These are phyloP conservation scores for Arthrobotrys sphaeroides DNA, from an alignment of 2,329 filamentous ascomycete genomes.

Conservation along the genomic window DNA sequence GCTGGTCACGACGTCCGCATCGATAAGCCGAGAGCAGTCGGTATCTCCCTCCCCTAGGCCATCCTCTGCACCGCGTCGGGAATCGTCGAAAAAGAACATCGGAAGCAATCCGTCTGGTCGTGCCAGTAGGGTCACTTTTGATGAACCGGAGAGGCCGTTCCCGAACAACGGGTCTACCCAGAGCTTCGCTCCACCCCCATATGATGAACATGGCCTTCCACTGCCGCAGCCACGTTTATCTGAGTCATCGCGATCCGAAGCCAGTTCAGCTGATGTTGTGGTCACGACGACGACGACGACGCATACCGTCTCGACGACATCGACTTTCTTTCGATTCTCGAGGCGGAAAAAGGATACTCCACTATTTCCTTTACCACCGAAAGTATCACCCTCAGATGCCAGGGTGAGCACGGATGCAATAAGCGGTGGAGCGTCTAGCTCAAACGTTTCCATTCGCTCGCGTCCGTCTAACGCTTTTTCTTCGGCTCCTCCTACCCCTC, in stretches of 20 bases:
- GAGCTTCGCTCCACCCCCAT: slow-evolving; percentile 66
- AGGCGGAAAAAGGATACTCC: slow-evolving; percentile 78
- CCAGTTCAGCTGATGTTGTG: slow-evolving; percentile 75
- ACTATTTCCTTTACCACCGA: slow-evolving; percentile 88
- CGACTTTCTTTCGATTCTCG: slow-evolving; percentile 81
- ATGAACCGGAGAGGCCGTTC: slow-evolving; percentile 69
- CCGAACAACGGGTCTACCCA: slow-evolving; percentile 63
- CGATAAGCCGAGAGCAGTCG: slow-evolving; percentile 53
- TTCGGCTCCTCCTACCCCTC: slow-evolving; percentile 34
- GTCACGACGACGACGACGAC: slow-evolving; percentile 70
- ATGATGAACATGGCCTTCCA: slow-evolving; percentile 72
- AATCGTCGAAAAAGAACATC: slow-evolving; percentile 65
- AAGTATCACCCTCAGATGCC: slow-evolving; percentile 63
- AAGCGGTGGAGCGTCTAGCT: slow-evolving; percentile 28
- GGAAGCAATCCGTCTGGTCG: slow-evolving; percentile 68
- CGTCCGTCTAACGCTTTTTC: slow-evolving; percentile 29
- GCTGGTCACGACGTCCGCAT: slow-evolving; percentile 38
- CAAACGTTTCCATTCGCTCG: slow-evolving; percentile 22
- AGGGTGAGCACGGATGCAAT: slow-evolving; percentile 43
- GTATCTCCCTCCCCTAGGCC: slow-evolving; percentile 57
- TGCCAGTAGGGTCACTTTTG: slow-evolving; percentile 67
- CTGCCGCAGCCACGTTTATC: slow-evolving; percentile 74
- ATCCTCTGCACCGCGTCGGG: slow-evolving; percentile 54
- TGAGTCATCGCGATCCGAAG: slow-evolving; percentile 90
- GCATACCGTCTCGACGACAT: slow-evolving; percentile 71